Evolutionary conservation across 225 moss, liverwort and hornwort species (phyloP).

Genomic region (Anthoceros angustus): DNA sequence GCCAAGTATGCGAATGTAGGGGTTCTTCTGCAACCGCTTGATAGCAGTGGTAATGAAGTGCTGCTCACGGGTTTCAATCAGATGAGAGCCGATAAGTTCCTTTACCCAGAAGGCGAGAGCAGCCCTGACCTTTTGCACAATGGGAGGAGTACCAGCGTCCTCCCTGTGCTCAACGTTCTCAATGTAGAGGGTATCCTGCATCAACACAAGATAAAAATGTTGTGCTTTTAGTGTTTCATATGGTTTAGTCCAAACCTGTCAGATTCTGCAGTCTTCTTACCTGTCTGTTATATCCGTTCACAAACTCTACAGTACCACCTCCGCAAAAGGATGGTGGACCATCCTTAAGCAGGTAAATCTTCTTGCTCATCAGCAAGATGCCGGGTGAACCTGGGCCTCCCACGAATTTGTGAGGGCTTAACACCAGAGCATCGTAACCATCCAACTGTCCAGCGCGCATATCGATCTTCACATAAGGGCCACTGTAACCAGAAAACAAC

Average conservation of each 20-base stretch:
- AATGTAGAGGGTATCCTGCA: constrained; percentile 21
- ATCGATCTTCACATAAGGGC: constrained; percentile 29
- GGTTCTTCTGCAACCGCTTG: constrained; percentile 12
- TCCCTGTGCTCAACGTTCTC: constrained; percentile 18
- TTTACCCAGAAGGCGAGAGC: constrained; percentile 22
- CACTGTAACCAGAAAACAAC: constrained; percentile 10
- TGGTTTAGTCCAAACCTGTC: not conserved
- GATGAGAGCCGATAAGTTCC: constrained; percentile 18
- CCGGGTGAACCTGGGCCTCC: constrained; percentile 30
- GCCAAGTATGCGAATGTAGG: constrained; percentile 17
- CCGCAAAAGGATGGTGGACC: constrained; percentile 22
- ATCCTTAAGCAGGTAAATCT: constrained; percentile 13
- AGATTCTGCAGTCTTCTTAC: not conserved
- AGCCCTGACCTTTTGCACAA: constrained; percentile 23
- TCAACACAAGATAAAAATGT: not conserved
- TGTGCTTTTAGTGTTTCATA: not conserved
- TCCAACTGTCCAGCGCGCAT: constrained; percentile 21
- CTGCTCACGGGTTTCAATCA: constrained; percentile 18
- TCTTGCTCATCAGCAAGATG: constrained; percentile 21
- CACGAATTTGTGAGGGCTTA: constrained; percentile 37
- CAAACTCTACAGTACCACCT: constrained; percentile 24
- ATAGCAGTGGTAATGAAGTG: constrained; percentile 17
- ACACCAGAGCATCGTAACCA: constrained; percentile 24
- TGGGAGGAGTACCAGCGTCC: constrained; percentile 25
- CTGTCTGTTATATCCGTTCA: constrained; percentile 13